A percentile compares a stretch with the other conserved stretches of the same genome.
These are phyloP conservation scores for Parathielavia hyrcaniae DNA, from an alignment of 495 filamentous ascomycete genomes.

Conservation along the genomic window DNA sequence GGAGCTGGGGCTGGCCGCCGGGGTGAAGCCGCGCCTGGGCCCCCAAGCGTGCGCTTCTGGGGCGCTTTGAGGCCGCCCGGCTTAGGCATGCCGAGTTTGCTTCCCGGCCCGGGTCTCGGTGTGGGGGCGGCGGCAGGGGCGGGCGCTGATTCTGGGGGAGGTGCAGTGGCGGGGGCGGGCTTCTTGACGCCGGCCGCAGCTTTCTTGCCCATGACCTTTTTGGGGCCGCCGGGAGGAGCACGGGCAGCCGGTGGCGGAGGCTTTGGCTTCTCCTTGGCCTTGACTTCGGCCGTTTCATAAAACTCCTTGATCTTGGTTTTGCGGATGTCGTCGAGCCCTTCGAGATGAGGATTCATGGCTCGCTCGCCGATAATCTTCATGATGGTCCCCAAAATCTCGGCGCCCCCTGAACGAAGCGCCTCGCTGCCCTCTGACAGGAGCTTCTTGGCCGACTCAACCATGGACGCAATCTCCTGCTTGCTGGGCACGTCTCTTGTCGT, in stretches of 20 bases:
- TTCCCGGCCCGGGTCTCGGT: constrained; percentile 54
- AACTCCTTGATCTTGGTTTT: constrained; percentile 96
- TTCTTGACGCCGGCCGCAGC: constrained; percentile 33
- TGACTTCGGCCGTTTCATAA: constrained; percentile 85
- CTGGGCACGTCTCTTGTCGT: constrained; percentile 76
- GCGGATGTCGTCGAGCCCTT: constrained; percentile 89
- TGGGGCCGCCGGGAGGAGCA: constrained; percentile 48
- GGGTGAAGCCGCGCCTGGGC: constrained; percentile 56
- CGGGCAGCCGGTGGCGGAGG: constrained; percentile 57
- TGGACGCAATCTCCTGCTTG: constrained; percentile 74
- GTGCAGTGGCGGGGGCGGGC: constrained; percentile 39
- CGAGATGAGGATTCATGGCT: constrained; percentile 92
- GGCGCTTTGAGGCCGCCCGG: constrained; percentile 61
- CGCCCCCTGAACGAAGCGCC: constrained; percentile 75
- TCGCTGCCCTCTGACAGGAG: constrained; percentile 83
- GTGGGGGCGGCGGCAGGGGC: constrained; percentile 52
- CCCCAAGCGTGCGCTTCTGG: constrained; percentile 53
- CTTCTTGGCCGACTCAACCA: constrained; percentile 81
- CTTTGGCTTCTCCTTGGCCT: constrained; percentile 95
- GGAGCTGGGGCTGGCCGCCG: constrained; percentile 53
- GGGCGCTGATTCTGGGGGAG: constrained; percentile 41
- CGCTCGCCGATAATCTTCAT: constrained; percentile 99
- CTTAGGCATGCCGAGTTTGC: constrained; percentile 60
- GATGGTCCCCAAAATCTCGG: constrained; percentile 85
- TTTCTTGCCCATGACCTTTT: constrained; percentile 48